A percentile compares a stretch with the other conserved stretches of the same genome.
phyloP scores from a whole-genome alignment of 2,329 filamentous ascomycete genomes.

The Cadophora sp. region DNA sequence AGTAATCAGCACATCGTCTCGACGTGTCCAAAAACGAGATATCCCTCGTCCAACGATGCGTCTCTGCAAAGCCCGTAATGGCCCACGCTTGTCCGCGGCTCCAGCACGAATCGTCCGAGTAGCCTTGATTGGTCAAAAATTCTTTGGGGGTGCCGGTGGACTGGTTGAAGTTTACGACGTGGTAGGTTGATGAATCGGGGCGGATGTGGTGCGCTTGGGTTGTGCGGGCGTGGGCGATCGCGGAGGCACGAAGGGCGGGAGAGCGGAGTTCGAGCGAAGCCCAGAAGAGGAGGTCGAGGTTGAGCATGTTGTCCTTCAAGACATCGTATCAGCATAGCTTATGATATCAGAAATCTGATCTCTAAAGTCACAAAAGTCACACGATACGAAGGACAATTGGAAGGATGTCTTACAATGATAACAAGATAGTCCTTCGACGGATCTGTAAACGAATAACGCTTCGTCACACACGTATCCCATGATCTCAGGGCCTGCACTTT shows the following conservation, averaged over 20 bases:
- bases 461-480: slow-evolving; percentile 53
- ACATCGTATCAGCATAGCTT: not conserved
- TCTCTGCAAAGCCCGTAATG: slow-evolving; percentile 54
- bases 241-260: slow-evolving; percentile 44
- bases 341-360: too few species aligned
- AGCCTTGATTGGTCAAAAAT: slow-evolving; percentile 56
- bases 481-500: slow-evolving; percentile 43
- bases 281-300: slow-evolving; percentile 53
- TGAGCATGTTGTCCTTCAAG: slow-evolving; percentile 49
- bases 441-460: slow-evolving; percentile 47
- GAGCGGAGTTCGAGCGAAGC: slow-evolving; percentile 46
- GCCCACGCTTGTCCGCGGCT: slow-evolving; percentile 57
- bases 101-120: slow-evolving; percentile 53
- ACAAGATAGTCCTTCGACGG: slow-evolving; percentile 48
- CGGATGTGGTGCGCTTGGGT: slow-evolving; percentile 50
- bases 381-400: too few species aligned
- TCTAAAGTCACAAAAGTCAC: too few species aligned
- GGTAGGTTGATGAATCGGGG: slow-evolving; percentile 47
- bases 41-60: slow-evolving; percentile 54
- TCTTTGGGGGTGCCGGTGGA: slow-evolving; percentile 51
- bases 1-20: slow-evolving; percentile 52
- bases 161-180: slow-evolving; percentile 55
- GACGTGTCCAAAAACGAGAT: slow-evolving; percentile 51
- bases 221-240: slow-evolving; percentile 49
- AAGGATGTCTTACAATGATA: slow-evolving; percentile 42